Conservation (phyloP, 768 basidiomycete species). For the Trametes punicea region DNA sequence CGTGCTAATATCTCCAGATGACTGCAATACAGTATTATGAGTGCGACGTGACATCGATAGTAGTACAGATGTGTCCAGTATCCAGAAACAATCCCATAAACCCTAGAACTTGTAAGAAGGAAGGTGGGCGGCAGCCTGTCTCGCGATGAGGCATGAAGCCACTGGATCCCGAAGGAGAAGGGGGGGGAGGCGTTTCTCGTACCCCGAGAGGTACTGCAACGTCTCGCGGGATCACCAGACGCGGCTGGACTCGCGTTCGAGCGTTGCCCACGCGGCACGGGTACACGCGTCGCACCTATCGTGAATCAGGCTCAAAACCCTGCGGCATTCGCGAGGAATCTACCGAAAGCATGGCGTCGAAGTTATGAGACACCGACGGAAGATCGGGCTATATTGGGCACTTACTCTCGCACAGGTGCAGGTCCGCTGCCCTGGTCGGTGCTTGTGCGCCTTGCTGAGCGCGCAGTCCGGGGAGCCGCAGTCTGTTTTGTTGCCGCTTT, state of each 20-base stretch:
- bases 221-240: slow-evolving; percentile 19
- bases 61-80: too few species aligned
- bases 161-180: too few species aligned
- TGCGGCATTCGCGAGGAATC: slow-evolving; percentile 25
- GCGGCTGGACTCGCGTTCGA: slow-evolving; percentile 25
- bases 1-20: too few species aligned
- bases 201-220: too few species aligned
- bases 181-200: too few species aligned
- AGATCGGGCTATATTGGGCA: background rate
- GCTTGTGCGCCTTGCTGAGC: slow-evolving; percentile 27
- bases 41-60: too few species aligned
- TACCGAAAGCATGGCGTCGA: slow-evolving; percentile 1
- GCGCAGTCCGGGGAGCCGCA: slow-evolving; percentile 27
- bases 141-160: too few species aligned
- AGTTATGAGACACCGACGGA: background rate
- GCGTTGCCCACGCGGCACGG: slow-evolving; percentile 25
- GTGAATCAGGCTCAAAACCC: slow-evolving; percentile 29
- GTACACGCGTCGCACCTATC: slow-evolving; percentile 27
- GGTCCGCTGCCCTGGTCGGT: slow-evolving; percentile 21
- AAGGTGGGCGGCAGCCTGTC: too few species aligned
- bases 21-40: too few species aligned
- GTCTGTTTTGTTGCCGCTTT: slow-evolving; percentile 29
- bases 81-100: too few species aligned
- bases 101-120: too few species aligned
- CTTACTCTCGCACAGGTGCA: slow-evolving; percentile 27